Percentiles rank a stretch among this genome's conserved stretches.
phyloP scores from a whole-genome alignment of 1,284 basidiomycete genomes.

The Trichosporon asahii region DNA sequence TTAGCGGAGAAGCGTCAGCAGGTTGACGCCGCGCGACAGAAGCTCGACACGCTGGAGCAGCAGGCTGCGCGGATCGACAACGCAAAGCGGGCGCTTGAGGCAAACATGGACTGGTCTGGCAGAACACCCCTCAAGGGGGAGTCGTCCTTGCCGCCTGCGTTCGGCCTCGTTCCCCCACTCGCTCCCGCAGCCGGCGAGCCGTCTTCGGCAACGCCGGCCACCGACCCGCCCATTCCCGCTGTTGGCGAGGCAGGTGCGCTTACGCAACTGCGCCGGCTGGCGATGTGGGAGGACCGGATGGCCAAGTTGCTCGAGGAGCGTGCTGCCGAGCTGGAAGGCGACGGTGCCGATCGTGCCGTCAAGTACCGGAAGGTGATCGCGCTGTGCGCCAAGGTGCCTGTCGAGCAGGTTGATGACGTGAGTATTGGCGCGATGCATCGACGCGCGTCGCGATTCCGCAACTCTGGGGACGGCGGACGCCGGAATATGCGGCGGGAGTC shows the following conservation, averaged over 20 bases:
- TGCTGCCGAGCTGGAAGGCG: slow-evolving; percentile 68
- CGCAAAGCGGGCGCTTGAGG: slow-evolving; percentile 66
- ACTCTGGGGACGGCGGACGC: neutral
- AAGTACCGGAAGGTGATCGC: slow-evolving; percentile 88
- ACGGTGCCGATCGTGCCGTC: slow-evolving; percentile 77
- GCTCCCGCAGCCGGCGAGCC: slow-evolving; percentile 26
- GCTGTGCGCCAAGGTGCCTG: slow-evolving; percentile 78
- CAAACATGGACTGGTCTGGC: slow-evolving; percentile 73
- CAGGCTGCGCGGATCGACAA: slow-evolving; percentile 72
- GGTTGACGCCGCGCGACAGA: slow-evolving; percentile 67
- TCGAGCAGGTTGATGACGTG: slow-evolving; percentile 85
- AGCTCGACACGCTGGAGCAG: slow-evolving; percentile 72
- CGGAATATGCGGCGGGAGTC: slow-evolving; percentile 5
- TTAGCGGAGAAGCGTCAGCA: slow-evolving; percentile 84
- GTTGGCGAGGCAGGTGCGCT: slow-evolving; percentile 56
- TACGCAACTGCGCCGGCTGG: slow-evolving; percentile 68
- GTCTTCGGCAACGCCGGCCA: neutral
- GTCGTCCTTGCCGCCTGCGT: slow-evolving; percentile 53
- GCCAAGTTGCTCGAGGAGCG: slow-evolving; percentile 68
- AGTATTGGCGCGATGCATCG: slow-evolving; percentile 54
- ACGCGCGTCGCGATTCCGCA: neutral
- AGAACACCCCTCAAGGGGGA: slow-evolving; percentile 58
- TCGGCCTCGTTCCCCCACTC: slow-evolving; percentile 36
- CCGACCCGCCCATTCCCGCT: slow-evolving; percentile 56
- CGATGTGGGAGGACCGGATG: slow-evolving; percentile 75